A percentile compares a stretch with the other conserved stretches of the same genome.
These are phyloP conservation scores for Anaeramoeba ignava DNA, from an alignment of 78 protist species.

Conservation along the genomic window DNA sequence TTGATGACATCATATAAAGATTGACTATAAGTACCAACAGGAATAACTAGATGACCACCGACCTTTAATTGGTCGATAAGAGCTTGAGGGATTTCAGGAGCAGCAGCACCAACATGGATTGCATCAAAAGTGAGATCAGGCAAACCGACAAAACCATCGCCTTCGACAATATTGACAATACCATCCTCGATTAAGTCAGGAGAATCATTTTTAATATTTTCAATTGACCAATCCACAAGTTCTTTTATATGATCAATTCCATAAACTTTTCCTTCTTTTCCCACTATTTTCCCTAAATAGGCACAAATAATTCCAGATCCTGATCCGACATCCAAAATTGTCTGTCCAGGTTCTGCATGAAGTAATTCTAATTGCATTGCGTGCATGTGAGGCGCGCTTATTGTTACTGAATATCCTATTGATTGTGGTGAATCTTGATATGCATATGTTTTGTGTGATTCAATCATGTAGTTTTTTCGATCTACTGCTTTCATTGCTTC, in stretches of 20 bases:
- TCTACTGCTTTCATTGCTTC: too few relatives aligned
- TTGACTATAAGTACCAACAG: conserved; percentile 45
- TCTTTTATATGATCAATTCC: neutral
- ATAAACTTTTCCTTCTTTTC: neutral
- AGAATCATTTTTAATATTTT: too few relatives aligned
- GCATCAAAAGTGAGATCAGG: conserved; percentile 27
- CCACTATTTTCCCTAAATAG: conserved; percentile 18
- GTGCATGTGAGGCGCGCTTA: conserved; percentile 46
- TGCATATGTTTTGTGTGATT: too few relatives aligned
- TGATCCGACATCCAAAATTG: conserved; percentile 28
- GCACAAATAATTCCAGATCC: conserved; percentile 31
- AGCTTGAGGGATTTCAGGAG: conserved; percentile 29
- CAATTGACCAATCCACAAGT: too few relatives aligned
- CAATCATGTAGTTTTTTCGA: too few relatives aligned
- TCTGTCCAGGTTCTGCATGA: neutral
- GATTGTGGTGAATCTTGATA: too few relatives aligned
- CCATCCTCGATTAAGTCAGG: conserved; percentile 7
- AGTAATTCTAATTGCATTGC: conserved; percentile 21
- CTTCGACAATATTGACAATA: conserved; percentile 13
- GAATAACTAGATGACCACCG: conserved; percentile 51
- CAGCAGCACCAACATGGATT: conserved; percentile 67
- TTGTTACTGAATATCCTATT: too few relatives aligned
- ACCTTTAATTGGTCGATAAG: conserved; percentile 34
- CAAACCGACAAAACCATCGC: conserved; percentile 28
- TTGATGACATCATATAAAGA: conserved; percentile 37